Evolutionary conservation across 331 rosid species (phyloP), one percentile per base, ranked within the genome.

Genomic region (Malus hybrid): DNA sequence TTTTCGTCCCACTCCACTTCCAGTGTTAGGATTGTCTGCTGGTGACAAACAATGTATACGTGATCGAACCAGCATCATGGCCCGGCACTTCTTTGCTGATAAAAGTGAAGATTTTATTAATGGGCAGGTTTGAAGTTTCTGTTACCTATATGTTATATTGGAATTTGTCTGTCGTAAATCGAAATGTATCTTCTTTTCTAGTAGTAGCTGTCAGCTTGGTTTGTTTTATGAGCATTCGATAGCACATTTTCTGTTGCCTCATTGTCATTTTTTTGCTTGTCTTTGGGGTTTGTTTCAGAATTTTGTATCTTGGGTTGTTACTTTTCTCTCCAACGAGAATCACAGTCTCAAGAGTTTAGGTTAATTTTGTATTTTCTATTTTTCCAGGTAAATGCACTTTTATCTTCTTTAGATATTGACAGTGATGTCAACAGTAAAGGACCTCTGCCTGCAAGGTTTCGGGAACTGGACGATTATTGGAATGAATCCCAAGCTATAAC

Each of bases 11-110:
- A 68, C 96, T 76, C 81, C 93, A 67, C 96, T 95, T 74, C 99
- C 99, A 10, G 22, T 78, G 19, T 77, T 95, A 84, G 99, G 99
- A 81, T 83, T 95, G 81, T 95, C 99, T 72, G 90, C 90, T 77
- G 93, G 93, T 61, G 99, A 95, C 86, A 95, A 95, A 82, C 93
- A 87, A 71, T 95, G 99, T 83, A 92, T 95, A 78, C 93, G 91
- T 5, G 89, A 95, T 79, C 99, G 98, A 33, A 90, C 96, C 82
- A 90, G 98, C 88, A 89, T 95, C 80, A 95, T 95, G 99, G 98
- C 99, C 19, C 84, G 99, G 19, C 99, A 95, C 81, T 86, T 95
- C 69, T 95, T 95, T 87, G 99, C 98, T 13, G 97, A 92, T 83
- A 90, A 85, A 82, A 91, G 88, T 20, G 98, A 95, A 82, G 98